phyloP scores from a whole-genome alignment of 169 alveolate species.

The Haemoproteus tartakovskyi region DNA sequence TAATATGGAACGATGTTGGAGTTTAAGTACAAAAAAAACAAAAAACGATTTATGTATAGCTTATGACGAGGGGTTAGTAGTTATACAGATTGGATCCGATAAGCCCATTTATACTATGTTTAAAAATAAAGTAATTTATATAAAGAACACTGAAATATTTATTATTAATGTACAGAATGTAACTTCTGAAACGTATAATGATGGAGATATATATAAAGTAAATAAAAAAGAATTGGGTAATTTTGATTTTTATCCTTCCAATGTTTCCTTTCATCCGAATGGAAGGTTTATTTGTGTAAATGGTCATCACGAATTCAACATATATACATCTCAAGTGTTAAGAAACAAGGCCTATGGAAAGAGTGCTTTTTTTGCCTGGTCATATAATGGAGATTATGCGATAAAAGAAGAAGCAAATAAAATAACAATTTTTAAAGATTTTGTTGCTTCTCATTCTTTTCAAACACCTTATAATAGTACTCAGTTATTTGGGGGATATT shows the following conservation, averaged over 20 bases:
- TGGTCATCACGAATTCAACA: slow-evolving; percentile 96
- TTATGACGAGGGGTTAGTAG: slow-evolving; percentile 89
- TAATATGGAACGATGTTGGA: slow-evolving; percentile 93
- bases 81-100: slow-evolving; percentile 94
- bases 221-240: slow-evolving; percentile 86
- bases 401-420: slow-evolving; percentile 86
- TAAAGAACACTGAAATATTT: slow-evolving; percentile 91
- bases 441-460: slow-evolving; percentile 82
- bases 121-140: slow-evolving; percentile 91
- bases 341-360: slow-evolving; percentile 92
- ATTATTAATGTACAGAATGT: slow-evolving; percentile 87
- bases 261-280: slow-evolving; percentile 93
- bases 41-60: slow-evolving; percentile 83
- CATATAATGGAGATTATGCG: slow-evolving; percentile 93
- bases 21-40: slow-evolving; percentile 79
- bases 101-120: slow-evolving; percentile 93
- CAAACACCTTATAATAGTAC: slow-evolving; percentile 85
- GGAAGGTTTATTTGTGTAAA: slow-evolving; percentile 95
- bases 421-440: slow-evolving; percentile 83
- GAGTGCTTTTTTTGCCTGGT: slow-evolving; percentile 93
- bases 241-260: slow-evolving; percentile 92
- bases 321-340: slow-evolving; percentile 90
- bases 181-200: slow-evolving; percentile 31
- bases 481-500: slow-evolving; percentile 88
- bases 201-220: slow-evolving; percentile 62